Conservation (phyloP, 805 yeast species). For the Schwanniomyces occidentalis region DNA sequence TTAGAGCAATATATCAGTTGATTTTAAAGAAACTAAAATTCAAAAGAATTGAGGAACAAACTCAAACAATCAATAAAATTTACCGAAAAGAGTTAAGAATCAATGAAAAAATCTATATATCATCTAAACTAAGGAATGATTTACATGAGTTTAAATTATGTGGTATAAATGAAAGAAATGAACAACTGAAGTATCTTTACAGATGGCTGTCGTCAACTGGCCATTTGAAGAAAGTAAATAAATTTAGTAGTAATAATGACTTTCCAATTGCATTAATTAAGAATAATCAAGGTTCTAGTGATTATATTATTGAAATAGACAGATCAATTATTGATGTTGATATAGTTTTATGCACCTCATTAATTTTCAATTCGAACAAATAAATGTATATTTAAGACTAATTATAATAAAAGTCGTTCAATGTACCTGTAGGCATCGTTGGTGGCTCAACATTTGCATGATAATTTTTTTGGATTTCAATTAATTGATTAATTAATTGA, state of each 20-base stretch:
- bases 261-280: slow-evolving; percentile 8
- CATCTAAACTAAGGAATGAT: slow-evolving; percentile 12
- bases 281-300: slow-evolving; percentile 1
- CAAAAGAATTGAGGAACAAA: background rate
- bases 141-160: slow-evolving; percentile 10
- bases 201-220: slow-evolving; percentile 9
- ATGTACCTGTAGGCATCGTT: slow-evolving; percentile 27
- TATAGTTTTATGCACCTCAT: slow-evolving; percentile 7
- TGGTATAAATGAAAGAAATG: slow-evolving; percentile 2
- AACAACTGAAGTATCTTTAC: slow-evolving; percentile 6
- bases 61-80: background rate
- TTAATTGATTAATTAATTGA: slow-evolving; percentile 27
- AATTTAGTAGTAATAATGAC: slow-evolving; percentile 1
- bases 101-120: slow-evolving; percentile 10
- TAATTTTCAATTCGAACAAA: slow-evolving; percentile 6
- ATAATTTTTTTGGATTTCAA: slow-evolving; percentile 29
- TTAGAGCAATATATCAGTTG: slow-evolving; percentile 2
- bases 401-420: slow-evolving; percentile 31
- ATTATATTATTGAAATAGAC: slow-evolving; percentile 8
- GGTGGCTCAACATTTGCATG: slow-evolving; percentile 38
- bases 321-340: slow-evolving; percentile 3
- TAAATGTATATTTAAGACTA: slow-evolving; percentile 4
- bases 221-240: slow-evolving; percentile 8
- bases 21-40: slow-evolving; percentile 1
- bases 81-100: background rate